Base-by-base conservation (phyloP, 1,139 yeast genomes). In the Scheffersomyces cryptocercus region DNA sequence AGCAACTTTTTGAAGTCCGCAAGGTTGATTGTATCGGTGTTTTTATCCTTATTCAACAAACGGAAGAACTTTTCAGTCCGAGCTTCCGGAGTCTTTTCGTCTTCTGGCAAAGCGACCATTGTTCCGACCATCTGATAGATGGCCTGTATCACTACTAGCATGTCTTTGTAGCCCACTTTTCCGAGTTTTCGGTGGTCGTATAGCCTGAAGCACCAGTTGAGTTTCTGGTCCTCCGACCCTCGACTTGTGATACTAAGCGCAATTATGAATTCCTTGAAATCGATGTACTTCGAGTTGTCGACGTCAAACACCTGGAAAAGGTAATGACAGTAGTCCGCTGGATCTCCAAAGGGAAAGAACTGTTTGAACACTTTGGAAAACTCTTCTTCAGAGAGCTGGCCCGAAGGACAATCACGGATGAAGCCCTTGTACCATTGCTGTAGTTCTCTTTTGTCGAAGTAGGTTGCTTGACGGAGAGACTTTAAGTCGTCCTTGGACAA, bases 371-470 rank as follows among this genome's bases (percentile, higher is more conserved):
- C 91, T 64, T 88, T 88, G 52, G 88, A 84, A 64, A 95, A 90
- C 61, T 93, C 98, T 42, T 86, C 88, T 58, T 86, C 87, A 8
- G 90, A 82, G 36, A 95, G 73, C 60, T 86, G 93, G 0, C 99
- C 99, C 37, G 82, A 77, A 0, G 98, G 98, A 63, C 97, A 91
- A 60, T 95, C 99, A 58, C 97, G 78, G 39, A 87, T 73, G 57
- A 93, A 93, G 3, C 98, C 98, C 63, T 90, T 91, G 64, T 91
- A 93, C 99, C 99, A 93, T 61, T 91, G 99, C 64, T 93, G 98
- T 40, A 95, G 80, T 62, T 95, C 99, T 53, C 96, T 77, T 46
- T 93, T 82, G 61, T 93, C 97, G 62, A 95, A 95, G 61, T 89
- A 86, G 0, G 99, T 95, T 29, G 90, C 86, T 59, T 82, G 85